Evolutionary conservation across 768 basidiomycete genomes (phyloP).

Genomic region (Termitomyces sp.): DNA sequence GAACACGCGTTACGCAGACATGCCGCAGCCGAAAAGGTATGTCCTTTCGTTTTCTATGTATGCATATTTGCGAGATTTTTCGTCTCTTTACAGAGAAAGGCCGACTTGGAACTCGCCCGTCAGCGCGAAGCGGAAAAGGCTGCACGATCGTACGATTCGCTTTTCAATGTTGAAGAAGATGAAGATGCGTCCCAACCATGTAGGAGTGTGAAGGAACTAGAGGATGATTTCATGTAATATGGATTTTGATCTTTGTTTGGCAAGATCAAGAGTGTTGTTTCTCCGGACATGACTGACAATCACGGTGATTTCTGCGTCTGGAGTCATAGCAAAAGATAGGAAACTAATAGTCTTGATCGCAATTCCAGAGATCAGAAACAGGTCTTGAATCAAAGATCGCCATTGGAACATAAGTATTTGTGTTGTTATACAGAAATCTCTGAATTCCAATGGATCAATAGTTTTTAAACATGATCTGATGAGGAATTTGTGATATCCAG

Average conservation of each 20-base stretch:
- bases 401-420: no score
- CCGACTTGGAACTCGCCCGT: conserved; percentile 69
- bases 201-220: conserved; percentile 68
- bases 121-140: conserved; percentile 82
- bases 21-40: conserved; percentile 64
- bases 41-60: not conserved
- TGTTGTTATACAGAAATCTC: not conserved
- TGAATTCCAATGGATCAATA: not conserved
- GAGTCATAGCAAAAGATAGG: no score
- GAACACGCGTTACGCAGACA: conserved; percentile 63
- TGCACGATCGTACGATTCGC: conserved; percentile 76
- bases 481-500: not conserved
- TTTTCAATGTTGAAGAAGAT: conserved; percentile 67
- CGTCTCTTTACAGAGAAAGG: conserved; percentile 54
- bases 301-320: not conserved
- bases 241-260: not conserved
- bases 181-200: conserved; percentile 37
- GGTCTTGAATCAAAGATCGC: no score
- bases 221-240: conserved; percentile 84
- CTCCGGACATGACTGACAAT: not conserved
- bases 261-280: not conserved
- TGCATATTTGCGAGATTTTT: not conserved
- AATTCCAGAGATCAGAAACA: no score
- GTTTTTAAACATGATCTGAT: not conserved
- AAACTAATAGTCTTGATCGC: no score